Evolutionary conservation across 768 basidiomycete species (phyloP), one percentile per base, ranked within the genome.

Genomic region (Dictyophora rubrovolvata): DNA sequence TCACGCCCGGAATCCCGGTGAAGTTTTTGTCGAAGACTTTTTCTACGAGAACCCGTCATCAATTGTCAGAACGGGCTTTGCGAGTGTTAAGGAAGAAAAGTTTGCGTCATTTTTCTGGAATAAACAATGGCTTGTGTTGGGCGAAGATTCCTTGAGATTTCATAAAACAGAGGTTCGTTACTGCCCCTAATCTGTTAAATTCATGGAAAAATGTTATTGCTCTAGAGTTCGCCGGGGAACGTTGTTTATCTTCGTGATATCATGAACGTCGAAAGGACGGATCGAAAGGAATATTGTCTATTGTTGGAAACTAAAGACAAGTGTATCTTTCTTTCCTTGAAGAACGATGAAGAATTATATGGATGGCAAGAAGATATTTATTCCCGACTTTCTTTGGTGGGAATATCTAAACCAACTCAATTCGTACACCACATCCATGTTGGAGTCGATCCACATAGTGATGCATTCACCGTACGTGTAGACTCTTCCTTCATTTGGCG

Each of bases 351-450:
- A 64, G 95, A 99, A 67, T 79, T 99, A n/a, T 99, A 99, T 66
- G 85, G 86, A 17, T 98, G 94, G 94, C 89, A 94, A 71, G 95
- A 99, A 67, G 94, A 96, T 69, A 86, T 99, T 61, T 97, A 98
- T 72, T 83, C 82, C 5, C 82, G 93, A 51, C 90, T 89, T 66
- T 93, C 94, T 1, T 76, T 93, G 53, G 90, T 94, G 85, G 92
- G 95, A 23, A 89, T 94, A 48, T 87, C 86, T 69, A 88, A 87
- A 64, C 95, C 95, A 0, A 97, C 94, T 8, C 94, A 99, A 71
- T 98, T 99, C 68, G 92, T 97, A 0, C 95, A 99, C 75, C 93
- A 97, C 69, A 93, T 98, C 1, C 95, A 98, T 71, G 95, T 98
- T 59, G 94, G 93, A 2, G 97, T 94, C 65, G 95, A 99, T 73